A percentile compares a stretch with the other conserved stretches of the same genome.
Evolutionary conservation across 2,329 filamentous ascomycete genomes (phyloP).

Genomic region (Colletotrichum filicis): DNA sequence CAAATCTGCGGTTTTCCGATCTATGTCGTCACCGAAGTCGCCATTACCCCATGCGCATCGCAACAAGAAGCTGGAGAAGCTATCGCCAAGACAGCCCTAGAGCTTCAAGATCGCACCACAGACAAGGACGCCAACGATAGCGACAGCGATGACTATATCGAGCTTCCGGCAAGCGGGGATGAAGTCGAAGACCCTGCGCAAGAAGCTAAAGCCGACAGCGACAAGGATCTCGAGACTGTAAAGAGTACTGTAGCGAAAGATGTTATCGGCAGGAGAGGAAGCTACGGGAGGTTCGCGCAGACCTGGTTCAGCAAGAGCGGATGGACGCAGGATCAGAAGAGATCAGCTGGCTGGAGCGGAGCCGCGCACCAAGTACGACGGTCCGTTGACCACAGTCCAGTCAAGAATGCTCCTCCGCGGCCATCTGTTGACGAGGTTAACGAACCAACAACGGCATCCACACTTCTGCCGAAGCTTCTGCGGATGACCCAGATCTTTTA

Average conservation of each 20-base stretch:
- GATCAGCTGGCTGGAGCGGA: slow-evolving; percentile 74
- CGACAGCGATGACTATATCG: slow-evolving; percentile 60
- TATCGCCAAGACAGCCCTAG: slow-evolving; percentile 68
- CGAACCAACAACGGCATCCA: slow-evolving; percentile 41
- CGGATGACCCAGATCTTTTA: slow-evolving; percentile 88
- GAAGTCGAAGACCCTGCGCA: slow-evolving; percentile 56
- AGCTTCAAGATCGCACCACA: slow-evolving; percentile 52
- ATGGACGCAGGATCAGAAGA: slow-evolving; percentile 78
- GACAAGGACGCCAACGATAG: slow-evolving; percentile 53
- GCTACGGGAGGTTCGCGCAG: slow-evolving; percentile 89
- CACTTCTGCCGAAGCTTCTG: slow-evolving; percentile 84
- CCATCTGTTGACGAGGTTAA: slow-evolving; percentile 55
- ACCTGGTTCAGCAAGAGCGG: slow-evolving; percentile 91
- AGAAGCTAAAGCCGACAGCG: slow-evolving; percentile 46
- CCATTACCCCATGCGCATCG: slow-evolving; percentile 87
- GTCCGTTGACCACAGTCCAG: slow-evolving; percentile 30
- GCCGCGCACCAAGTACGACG: slow-evolving; percentile 38
- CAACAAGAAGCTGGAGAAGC: slow-evolving; percentile 78
- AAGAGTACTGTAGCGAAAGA: slow-evolving; percentile 83
- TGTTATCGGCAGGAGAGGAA: slow-evolving; percentile 84
- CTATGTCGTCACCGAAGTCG: slow-evolving; percentile 89
- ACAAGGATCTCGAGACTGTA: slow-evolving; percentile 39
- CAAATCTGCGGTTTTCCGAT: slow-evolving; percentile 84
- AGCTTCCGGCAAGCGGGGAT: slow-evolving; percentile 47
- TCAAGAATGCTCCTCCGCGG: slow-evolving; percentile 38